Conservation (phyloP, 2,329 filamentous ascomycete genomes). For the Pleoardoris graminearum region DNA sequence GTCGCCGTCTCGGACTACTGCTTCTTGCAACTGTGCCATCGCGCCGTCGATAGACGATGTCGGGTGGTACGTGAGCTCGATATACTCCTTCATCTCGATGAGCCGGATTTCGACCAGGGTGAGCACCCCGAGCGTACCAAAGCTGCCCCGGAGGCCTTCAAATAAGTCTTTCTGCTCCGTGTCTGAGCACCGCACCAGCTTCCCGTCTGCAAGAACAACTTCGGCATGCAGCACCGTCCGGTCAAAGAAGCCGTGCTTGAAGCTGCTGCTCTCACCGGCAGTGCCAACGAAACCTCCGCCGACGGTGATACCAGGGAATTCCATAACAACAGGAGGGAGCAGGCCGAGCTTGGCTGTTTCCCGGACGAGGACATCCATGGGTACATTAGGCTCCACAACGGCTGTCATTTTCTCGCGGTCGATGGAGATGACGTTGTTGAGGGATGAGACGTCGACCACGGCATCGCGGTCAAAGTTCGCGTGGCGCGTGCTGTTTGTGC, state of each 20-base stretch:
- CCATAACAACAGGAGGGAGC: slow-evolving; percentile 69
- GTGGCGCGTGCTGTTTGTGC: slow-evolving; percentile 73
- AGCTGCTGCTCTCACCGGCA: slow-evolving; percentile 68
- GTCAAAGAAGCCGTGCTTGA: slow-evolving; percentile 69
- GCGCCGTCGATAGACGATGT: slow-evolving; percentile 55
- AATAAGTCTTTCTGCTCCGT: slow-evolving; percentile 59
- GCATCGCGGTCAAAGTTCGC: slow-evolving; percentile 39
- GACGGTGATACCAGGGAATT: slow-evolving; percentile 71
- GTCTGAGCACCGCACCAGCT: slow-evolving; percentile 54
- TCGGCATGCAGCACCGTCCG: slow-evolving; percentile 64
- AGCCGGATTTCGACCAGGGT: slow-evolving; percentile 63
- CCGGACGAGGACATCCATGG: slow-evolving; percentile 66
- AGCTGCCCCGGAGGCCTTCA: slow-evolving; percentile 60
- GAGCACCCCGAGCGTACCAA: slow-evolving; percentile 64
- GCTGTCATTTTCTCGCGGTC: slow-evolving; percentile 58
- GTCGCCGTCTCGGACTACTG: slow-evolving; percentile 38
- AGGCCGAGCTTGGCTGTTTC: slow-evolving; percentile 59
- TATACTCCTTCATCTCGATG: slow-evolving; percentile 56
- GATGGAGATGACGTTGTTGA: slow-evolving; percentile 65
- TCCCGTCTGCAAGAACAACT: slow-evolving; percentile 64
- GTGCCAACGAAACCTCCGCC: slow-evolving; percentile 70
- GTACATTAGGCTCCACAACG: slow-evolving; percentile 69
- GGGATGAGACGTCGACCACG: slow-evolving; percentile 66
- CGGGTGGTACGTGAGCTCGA: slow-evolving; percentile 66
- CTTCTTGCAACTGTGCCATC: slow-evolving; percentile 52